Percentiles rank a stretch among this genome's conserved stretches.
phyloP scores from a whole-genome alignment of 371 early-diverging fungal genomes.

The Basidiobolus meristosporus region DNA sequence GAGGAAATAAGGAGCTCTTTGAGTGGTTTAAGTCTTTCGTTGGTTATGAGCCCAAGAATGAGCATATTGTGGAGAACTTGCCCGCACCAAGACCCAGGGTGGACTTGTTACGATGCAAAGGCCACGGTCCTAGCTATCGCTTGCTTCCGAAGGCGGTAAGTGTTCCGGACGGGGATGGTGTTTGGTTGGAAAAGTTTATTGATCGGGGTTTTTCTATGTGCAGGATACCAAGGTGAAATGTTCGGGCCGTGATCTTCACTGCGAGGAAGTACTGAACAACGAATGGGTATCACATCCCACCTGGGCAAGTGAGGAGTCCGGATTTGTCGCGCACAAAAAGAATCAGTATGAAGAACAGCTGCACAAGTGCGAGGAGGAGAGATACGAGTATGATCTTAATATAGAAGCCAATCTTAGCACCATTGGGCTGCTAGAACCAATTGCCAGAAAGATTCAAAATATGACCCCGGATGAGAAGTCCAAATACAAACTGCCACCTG shows the following conservation, averaged over 20 bases:
- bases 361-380: slow-evolving; percentile 94
- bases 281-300: slow-evolving; percentile 90
- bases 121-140: slow-evolving; percentile 55
- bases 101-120: slow-evolving; percentile 29
- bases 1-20: slow-evolving; percentile 57
- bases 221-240: slow-evolving; percentile 39
- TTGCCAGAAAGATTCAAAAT: slow-evolving; percentile 39
- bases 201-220: slow-evolving; percentile 5
- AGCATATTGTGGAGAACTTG: slow-evolving; percentile 18
- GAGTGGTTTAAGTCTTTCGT: slow-evolving; percentile 89
- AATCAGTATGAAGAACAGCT: slow-evolving; percentile 90
- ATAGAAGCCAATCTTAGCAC: slow-evolving; percentile 85
- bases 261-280: slow-evolving; percentile 89
- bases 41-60: slow-evolving; percentile 57
- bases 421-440: slow-evolving; percentile 80
- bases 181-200: not conserved
- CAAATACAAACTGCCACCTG: slow-evolving; percentile 44
- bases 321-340: slow-evolving; percentile 84
- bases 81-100: slow-evolving; percentile 27
- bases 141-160: slow-evolving; percentile 42
- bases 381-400: slow-evolving; percentile 95
- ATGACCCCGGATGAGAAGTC: slow-evolving; percentile 72
- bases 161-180: not conserved
- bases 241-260: slow-evolving; percentile 75
- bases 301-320: slow-evolving; percentile 87